Evolutionary conservation across 2,329 filamentous ascomycete genomes (phyloP).

Genomic region (Neoarthrinium moseri): DNA sequence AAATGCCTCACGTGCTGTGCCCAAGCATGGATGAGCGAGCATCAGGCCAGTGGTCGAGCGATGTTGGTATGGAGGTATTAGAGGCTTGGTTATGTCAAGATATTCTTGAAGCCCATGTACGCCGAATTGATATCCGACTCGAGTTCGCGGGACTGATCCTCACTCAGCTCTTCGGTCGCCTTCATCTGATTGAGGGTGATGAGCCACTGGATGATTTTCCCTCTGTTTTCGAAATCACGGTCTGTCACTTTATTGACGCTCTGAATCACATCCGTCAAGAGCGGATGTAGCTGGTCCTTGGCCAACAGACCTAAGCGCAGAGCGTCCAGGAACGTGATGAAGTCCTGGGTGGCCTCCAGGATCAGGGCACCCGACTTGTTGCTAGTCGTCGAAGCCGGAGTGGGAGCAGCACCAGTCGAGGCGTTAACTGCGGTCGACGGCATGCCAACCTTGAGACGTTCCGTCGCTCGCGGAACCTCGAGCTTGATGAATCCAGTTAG

Average conservation of each 20-base stretch:
- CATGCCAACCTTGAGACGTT: slow-evolving; percentile 87
- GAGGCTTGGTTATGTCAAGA: too few species aligned
- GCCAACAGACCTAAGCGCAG: slow-evolving; percentile 88
- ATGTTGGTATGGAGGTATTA: too few species aligned
- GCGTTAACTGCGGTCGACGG: slow-evolving; percentile 75
- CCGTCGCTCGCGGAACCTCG: slow-evolving; percentile 90
- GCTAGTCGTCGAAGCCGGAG: slow-evolving; percentile 39
- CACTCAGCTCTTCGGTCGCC: slow-evolving; percentile 83
- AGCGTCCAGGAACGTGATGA: slow-evolving; percentile 96
- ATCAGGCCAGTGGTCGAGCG: too few species aligned
- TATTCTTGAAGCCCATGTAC: slow-evolving; percentile 89
- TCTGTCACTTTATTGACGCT: slow-evolving; percentile 97
- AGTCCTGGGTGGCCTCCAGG: slow-evolving; percentile 90
- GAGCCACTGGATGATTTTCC: slow-evolving; percentile 98
- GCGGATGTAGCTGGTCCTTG: slow-evolving; percentile 93
- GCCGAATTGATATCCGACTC: slow-evolving; percentile 92
- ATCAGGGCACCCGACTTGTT: slow-evolving; percentile 66
- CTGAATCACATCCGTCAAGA: slow-evolving; percentile 94
- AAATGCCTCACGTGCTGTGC: too few species aligned
- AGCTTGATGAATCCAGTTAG: slow-evolving; percentile 53
- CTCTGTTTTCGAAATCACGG: slow-evolving; percentile 89
- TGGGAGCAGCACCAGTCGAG: slow-evolving; percentile 42
- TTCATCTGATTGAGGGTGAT: slow-evolving; percentile 98
- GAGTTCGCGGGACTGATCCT: slow-evolving; percentile 84
- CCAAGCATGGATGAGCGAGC: too few species aligned